Conservation (phyloP, 495 filamentous ascomycete species). For the Amorphotheca resinae region DNA sequence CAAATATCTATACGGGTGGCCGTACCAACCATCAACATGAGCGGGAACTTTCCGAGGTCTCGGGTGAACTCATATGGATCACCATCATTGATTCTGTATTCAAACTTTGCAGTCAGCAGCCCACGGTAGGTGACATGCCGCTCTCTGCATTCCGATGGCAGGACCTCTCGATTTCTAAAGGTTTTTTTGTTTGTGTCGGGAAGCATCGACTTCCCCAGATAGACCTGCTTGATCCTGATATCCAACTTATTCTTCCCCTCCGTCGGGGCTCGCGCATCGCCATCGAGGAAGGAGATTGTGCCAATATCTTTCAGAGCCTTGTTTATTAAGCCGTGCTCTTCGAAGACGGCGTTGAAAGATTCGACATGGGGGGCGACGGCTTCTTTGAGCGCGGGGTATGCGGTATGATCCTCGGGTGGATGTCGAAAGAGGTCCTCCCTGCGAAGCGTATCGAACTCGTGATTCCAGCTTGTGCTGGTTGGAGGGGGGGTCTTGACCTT, state of each 20-base stretch:
- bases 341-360: conserved; percentile 91
- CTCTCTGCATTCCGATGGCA: conserved; percentile 88
- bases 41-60: conserved; percentile 77
- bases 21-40: conserved; percentile 69
- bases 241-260: conserved; percentile 56
- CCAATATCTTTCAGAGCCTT: conserved; percentile 79
- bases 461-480: conserved; percentile 59
- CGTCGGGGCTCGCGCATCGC: conserved; percentile 41
- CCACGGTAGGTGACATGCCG: conserved; percentile 86
- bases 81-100: conserved; percentile 75
- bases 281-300: conserved; percentile 75
- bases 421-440: conserved; percentile 79
- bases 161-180: conserved; percentile 64
- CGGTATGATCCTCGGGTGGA: conserved; percentile 73
- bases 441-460: conserved; percentile 66
- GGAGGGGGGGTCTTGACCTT: conserved; percentile 2
- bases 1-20: conserved; percentile 1
- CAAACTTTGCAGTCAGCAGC: conserved; percentile 64
- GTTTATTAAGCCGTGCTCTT: conserved; percentile 55
- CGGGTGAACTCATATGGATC: conserved; percentile 66
- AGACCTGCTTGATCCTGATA: conserved; percentile 62
- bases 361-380: conserved; percentile 84
- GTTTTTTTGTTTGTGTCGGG: conserved; percentile 70
- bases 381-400: conserved; percentile 73
- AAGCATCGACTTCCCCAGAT: conserved; percentile 61